phyloP scores from a whole-genome alignment of 371 early-diverging fungal species.

The Amoeboradix gromovi region DNA sequence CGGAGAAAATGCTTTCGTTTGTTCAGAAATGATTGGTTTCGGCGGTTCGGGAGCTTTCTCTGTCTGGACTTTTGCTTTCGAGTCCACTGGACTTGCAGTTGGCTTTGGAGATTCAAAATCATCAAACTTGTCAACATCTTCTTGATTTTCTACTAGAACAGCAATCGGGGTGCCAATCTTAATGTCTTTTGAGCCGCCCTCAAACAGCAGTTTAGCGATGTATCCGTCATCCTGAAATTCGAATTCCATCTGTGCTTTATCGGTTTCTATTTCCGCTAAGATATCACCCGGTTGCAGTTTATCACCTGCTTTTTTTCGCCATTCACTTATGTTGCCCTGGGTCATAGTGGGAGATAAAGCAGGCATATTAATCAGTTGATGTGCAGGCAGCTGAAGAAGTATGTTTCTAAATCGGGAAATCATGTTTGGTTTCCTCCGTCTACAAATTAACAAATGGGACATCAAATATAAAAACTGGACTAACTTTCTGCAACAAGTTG shows the following conservation, averaged over 20 bases:
- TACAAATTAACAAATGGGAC: too few relatives aligned
- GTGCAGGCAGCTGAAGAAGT: conserved; percentile 22
- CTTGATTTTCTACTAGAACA: conserved; percentile 61
- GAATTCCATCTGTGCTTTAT: conserved; percentile 98
- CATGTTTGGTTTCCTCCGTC: too few relatives aligned
- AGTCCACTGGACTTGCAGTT: neutral
- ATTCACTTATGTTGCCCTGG: conserved; percentile 71
- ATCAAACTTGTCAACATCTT: conserved; percentile 53
- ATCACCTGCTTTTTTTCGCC: conserved; percentile 87
- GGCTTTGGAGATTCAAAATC: conserved; percentile 15
- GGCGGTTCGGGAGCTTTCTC: neutral
- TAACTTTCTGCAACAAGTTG: too few relatives aligned
- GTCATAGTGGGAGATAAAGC: conserved; percentile 97
- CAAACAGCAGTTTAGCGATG: conserved; percentile 67
- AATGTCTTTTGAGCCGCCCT: conserved; percentile 54
- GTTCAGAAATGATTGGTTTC: neutral
- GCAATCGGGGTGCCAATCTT: conserved; percentile 53
- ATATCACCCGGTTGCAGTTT: conserved; percentile 73
- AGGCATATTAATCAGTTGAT: conserved; percentile 78
- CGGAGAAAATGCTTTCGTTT: neutral
- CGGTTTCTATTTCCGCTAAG: conserved; percentile 89
- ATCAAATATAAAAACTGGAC: too few relatives aligned
- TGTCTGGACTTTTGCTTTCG: neutral
- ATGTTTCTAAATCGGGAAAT: neutral
- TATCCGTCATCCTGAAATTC: conserved; percentile 95